Percentiles rank a stretch among this genome's conserved stretches.
These are phyloP conservation scores for Plasmodium cynomolgi DNA, from an alignment of 169 alveolate species.

Conservation along the genomic window DNA sequence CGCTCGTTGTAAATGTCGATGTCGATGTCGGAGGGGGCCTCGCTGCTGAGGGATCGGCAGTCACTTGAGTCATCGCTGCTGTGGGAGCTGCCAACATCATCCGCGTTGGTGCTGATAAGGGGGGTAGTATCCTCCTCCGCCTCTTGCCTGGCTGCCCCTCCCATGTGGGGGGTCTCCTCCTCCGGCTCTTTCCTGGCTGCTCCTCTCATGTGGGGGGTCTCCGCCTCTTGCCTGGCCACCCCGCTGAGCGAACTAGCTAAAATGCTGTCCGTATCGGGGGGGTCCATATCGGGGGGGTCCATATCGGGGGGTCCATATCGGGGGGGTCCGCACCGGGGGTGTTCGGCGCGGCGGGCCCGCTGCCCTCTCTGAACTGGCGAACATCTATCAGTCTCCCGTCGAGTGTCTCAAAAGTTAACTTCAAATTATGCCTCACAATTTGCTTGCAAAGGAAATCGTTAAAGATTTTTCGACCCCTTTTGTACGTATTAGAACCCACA, in stretches of 20 bases:
- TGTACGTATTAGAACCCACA: slow-evolving; percentile 72
- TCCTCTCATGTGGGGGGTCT: neutral
- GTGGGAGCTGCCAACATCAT: neutral
- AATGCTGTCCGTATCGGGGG: neutral
- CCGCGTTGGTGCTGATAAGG: neutral
- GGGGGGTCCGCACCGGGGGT: neutral
- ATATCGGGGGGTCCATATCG: too few relatives aligned
- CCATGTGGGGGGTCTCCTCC: neutral
- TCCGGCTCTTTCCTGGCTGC: neutral
- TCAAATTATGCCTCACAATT: slow-evolving; percentile 57
- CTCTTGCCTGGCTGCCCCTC: too few relatives aligned
- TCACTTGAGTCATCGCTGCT: neutral
- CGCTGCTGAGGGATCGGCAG: neutral
- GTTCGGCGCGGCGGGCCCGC: neutral
- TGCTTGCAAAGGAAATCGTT: slow-evolving; percentile 42
- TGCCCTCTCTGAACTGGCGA: neutral
- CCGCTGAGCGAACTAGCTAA: neutral
- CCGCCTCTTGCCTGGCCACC: neutral
- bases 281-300: too few relatives aligned
- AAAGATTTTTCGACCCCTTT: slow-evolving; percentile 70
- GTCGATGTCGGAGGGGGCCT: neutral
- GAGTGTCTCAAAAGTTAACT: slow-evolving; percentile 49
- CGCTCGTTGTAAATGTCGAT: slow-evolving; percentile 66
- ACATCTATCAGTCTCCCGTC: slow-evolving; percentile 39
- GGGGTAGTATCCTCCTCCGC: neutral